Conservation (phyloP, 2,329 filamentous ascomycete species). For the Westerdykella sp. region DNA sequence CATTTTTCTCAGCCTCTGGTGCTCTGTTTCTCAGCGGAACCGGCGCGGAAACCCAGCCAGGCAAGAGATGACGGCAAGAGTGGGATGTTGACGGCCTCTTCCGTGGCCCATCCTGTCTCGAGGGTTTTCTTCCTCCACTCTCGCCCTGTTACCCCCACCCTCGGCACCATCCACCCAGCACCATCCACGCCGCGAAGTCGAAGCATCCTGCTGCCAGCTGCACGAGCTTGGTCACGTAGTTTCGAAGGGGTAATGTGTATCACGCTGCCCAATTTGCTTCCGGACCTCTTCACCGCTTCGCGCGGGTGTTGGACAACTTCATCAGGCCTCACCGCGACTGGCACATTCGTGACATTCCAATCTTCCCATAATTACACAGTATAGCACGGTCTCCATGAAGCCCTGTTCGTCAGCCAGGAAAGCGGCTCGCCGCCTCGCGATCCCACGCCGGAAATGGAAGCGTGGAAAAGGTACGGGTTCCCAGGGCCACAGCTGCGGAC, state of each 20-base stretch:
- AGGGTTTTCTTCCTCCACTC: too few relatives aligned
- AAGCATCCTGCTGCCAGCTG: slow-evolving; percentile 5
- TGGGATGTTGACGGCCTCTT: not conserved
- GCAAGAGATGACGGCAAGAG: not conserved
- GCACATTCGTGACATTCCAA: too few relatives aligned
- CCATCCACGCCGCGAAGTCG: slow-evolving; percentile 8
- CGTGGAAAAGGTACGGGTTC: slow-evolving; percentile 10
- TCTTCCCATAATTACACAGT: too few relatives aligned
- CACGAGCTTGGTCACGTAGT: slow-evolving; percentile 4
- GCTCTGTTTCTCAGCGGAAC: too few relatives aligned
- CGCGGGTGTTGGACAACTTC: not conserved
- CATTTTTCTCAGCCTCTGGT: too few relatives aligned
- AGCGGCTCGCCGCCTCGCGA: not conserved
- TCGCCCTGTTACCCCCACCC: slow-evolving; percentile 3
- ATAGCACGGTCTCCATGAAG: too few relatives aligned
- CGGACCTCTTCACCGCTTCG: not conserved
- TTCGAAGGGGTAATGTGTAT: slow-evolving; percentile 30
- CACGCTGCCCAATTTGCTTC: slow-evolving; percentile 13
- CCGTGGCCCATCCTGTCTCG: not conserved
- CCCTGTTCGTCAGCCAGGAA: too few relatives aligned
- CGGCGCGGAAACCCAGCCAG: too few relatives aligned
- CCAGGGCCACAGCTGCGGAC: slow-evolving; percentile 11
- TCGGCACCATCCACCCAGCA: not conserved
- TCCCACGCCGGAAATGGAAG: slow-evolving; percentile 11
- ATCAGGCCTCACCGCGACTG: not conserved